Percentiles rank a stretch among this genome's conserved stretches.
phyloP scores from a whole-genome alignment of 1,284 basidiomycete species.

The Malassezia cuniculi region DNA sequence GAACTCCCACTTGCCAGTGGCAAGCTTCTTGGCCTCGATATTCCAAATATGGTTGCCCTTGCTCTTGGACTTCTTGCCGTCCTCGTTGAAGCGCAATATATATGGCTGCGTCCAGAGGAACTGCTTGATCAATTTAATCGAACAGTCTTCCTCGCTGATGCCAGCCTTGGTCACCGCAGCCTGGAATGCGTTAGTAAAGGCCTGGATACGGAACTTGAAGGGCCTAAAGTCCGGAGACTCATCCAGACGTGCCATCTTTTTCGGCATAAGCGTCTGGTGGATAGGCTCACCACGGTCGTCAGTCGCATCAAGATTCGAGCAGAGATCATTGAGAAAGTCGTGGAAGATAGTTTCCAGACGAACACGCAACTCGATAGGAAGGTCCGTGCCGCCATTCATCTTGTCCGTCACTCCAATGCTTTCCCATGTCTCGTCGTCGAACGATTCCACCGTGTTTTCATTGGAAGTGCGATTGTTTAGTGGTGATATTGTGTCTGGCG shows the following conservation, averaged over 20 bases:
- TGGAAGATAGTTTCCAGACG: conserved; percentile 84
- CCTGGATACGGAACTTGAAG: conserved; percentile 98
- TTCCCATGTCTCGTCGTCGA: conserved; percentile 10
- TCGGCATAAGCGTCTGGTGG: conserved; percentile 93
- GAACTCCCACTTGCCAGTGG: conserved; percentile 70
- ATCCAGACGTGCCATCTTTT: conserved; percentile 40
- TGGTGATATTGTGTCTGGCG: conserved; percentile 2
- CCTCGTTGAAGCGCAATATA: conserved; percentile 95
- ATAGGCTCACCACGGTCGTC: conserved; percentile 92
- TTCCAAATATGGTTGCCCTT: conserved; percentile 99
- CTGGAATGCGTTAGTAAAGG: conserved; percentile 91
- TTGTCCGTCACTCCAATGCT: conserved; percentile 4
- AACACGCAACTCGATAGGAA: conserved; percentile 55
- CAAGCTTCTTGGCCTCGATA: conserved; percentile 75
- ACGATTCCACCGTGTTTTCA: neutral
- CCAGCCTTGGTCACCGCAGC: conserved; percentile 60
- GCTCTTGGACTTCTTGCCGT: conserved; percentile 94
- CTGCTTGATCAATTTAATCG: conserved; percentile 61
- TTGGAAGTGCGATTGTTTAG: conserved; percentile 1
- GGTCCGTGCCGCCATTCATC: conserved; percentile 6
- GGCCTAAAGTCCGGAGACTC: conserved; percentile 92
- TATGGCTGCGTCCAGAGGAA: conserved; percentile 86
- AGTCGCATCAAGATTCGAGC: conserved; percentile 80
- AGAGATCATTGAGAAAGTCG: conserved; percentile 72
- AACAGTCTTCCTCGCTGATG: conserved; percentile 50